These are phyloP conservation scores for Linnemannia zychae DNA, from an alignment of 192 early-diverging fungal species.

Conservation along the genomic window DNA sequence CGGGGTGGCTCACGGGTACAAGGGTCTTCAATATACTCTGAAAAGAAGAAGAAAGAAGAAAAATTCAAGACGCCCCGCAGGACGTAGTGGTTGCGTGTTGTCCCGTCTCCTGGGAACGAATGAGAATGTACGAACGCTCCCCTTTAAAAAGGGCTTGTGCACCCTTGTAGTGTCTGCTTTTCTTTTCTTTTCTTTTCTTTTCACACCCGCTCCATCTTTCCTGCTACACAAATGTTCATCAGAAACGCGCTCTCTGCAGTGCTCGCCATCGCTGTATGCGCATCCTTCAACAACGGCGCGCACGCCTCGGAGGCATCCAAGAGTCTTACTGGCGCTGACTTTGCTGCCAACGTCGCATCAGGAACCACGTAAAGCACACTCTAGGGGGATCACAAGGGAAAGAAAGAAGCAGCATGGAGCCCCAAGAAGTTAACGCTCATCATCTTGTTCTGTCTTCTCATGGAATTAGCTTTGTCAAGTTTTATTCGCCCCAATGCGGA, in stretches of 20 bases:
- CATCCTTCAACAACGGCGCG: constrained; percentile 27
- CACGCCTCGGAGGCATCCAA: constrained; percentile 60
- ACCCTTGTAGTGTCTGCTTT: too few relatives aligned
- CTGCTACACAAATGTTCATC: constrained; percentile 22
- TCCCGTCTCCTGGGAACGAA: not conserved
- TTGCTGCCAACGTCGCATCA: constrained; percentile 55
- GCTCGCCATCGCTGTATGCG: constrained; percentile 32
- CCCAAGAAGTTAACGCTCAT: not conserved
- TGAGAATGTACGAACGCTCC: not conserved
- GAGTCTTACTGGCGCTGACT: constrained; percentile 58
- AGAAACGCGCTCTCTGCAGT: constrained; percentile 34
- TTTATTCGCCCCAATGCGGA: constrained; percentile 61
- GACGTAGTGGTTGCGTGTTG: too few relatives aligned
- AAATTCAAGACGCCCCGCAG: too few relatives aligned
- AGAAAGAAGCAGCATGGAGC: constrained; percentile 9
- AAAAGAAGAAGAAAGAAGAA: too few relatives aligned
- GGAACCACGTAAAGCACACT: constrained; percentile 60
- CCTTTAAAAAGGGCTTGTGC: not conserved
- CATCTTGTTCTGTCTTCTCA: not conserved
- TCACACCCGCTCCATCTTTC: not conserved
- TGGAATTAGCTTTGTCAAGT: constrained; percentile 64
- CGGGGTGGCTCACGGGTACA: too few relatives aligned
- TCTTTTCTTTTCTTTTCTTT: not conserved
- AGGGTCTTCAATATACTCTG: too few relatives aligned
- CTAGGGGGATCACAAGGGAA: not conserved